A percentile compares a stretch with the other conserved stretches of the same genome.
These are phyloP conservation scores for Penicillium chermesinum DNA, from an alignment of 495 filamentous ascomycete species.

Conservation along the genomic window DNA sequence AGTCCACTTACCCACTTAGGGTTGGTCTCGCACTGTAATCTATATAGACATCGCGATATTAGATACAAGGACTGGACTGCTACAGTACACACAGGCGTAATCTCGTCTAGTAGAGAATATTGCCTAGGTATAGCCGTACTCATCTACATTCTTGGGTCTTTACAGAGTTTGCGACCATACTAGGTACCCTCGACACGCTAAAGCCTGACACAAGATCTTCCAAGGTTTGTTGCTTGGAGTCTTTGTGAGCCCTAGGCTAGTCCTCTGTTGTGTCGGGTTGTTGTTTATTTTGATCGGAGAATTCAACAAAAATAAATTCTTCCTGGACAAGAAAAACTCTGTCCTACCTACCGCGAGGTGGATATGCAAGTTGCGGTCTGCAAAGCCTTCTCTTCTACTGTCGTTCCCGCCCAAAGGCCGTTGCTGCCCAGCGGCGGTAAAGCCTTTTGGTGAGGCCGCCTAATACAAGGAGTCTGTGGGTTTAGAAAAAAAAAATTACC, in stretches of 20 bases:
- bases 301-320: neutral
- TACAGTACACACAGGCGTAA: no score
- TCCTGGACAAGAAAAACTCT: neutral
- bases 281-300: neutral
- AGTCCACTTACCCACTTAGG: slow-evolving; percentile 3
- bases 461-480: slow-evolving; percentile 24
- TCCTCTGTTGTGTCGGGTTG: neutral
- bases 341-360: neutral
- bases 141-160: no score
- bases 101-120: no score
- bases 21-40: slow-evolving; percentile 6
- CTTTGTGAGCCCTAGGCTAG: neutral
- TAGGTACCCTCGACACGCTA: no score
- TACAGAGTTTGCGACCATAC: neutral
- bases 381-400: slow-evolving; percentile 13
- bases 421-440: slow-evolving; percentile 45
- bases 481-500: no score
- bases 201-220: no score
- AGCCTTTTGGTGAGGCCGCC: slow-evolving; percentile 34
- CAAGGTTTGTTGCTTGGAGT: neutral
- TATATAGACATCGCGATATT: neutral
- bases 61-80: no score
- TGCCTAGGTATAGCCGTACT: no score
- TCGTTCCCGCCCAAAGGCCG: slow-evolving; percentile 11
- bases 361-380: slow-evolving; percentile 37